Base-by-base conservation (phyloP, 2,329 filamentous ascomycete genomes). In the Neodidymelliopsis sp. region DNA sequence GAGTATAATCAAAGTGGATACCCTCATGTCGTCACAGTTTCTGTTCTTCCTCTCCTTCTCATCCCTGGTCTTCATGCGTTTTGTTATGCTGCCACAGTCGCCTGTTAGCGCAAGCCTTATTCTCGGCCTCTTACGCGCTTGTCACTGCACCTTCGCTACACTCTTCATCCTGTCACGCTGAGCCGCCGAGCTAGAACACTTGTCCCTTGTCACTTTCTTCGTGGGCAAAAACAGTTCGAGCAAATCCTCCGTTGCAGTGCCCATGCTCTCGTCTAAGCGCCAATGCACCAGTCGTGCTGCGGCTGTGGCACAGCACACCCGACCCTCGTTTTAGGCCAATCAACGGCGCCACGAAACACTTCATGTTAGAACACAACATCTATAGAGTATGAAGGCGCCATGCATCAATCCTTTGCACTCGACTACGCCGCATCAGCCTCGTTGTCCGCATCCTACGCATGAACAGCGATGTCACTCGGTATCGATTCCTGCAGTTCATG, bases 361-460 rank as follows among this genome's bases (percentile, higher is more conserved):
- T 19, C 6, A 4, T 27, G 40, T 40, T 22, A 31, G 35, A 13
- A 8, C 22, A 25, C 13, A 16, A 9, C 29, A 20, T 20, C 20
- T 29, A 43, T 9, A 6, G 9, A 35, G 8, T 12, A n/a, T 12
- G n/a, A 19, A 6, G 16, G 20, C 22, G 37, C 27, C 33, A 13
- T 18, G 4, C 27, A 2, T 5, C 16, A n/a, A n/a, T n/a, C 13
- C 7, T 30, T 13, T 25, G 19, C 20, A 27, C 41, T 41, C 19
- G 29, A 41, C 38, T 41, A 29, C 42, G 47, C 38, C 52, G 52
- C 35, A 44, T 38, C 52, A 54, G 47, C 51, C 46, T 47, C 27
- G 52, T n/a, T 20, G 11, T 25, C 20, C 20, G 29, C 29, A 45
- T 20, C 18, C 16, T 20, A 2, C 5, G 40, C 40, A 50, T 40